Conservation (phyloP, 768 basidiomycete species). For the Suillus tomentosus region DNA sequence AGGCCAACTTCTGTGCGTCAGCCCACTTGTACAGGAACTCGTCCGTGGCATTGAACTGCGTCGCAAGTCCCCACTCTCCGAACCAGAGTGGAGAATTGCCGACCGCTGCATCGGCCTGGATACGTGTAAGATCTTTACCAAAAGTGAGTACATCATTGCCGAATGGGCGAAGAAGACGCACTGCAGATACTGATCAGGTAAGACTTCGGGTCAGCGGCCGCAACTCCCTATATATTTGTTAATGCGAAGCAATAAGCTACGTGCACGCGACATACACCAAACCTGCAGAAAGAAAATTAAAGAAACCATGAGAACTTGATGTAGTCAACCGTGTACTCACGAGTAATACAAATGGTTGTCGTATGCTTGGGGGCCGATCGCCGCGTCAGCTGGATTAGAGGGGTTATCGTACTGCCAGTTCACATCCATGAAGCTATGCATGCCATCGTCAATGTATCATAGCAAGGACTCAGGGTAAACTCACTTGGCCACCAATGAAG, state of each 20-base stretch:
- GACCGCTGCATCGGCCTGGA: constrained; percentile 47
- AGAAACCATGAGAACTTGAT: constrained; percentile 1
- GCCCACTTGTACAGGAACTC: constrained; percentile 68
- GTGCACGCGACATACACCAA: constrained; percentile 47
- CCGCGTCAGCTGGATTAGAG: constrained; percentile 69
- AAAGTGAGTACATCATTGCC: background rate
- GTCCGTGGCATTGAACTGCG: constrained; percentile 62
- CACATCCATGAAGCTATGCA: constrained; percentile 73
- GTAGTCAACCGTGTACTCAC: constrained; percentile 39
- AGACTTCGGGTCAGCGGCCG: constrained; percentile 60
- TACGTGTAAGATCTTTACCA: constrained; percentile 56
- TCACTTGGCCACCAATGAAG: constrained; percentile 42
- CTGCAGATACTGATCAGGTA: constrained; percentile 74
- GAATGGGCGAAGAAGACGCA: constrained; percentile 34
- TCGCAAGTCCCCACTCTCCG: constrained; percentile 64
- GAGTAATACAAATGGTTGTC: constrained; percentile 82
- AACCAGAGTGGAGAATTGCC: constrained; percentile 54
- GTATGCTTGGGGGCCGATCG: constrained; percentile 69
- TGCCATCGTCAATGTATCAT: background rate
- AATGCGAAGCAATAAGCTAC: background rate
- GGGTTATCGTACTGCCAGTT: constrained; percentile 75
- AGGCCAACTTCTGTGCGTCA: constrained; percentile 72
- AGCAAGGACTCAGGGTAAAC: constrained; percentile 4
- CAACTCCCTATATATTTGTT: constrained; percentile 56
- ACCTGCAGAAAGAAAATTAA: constrained; percentile 37